A percentile compares a stretch with the other conserved stretches of the same genome.
Conservation (phyloP, 352 stramenopile genomes). For the Pythium graminicola region DNA sequence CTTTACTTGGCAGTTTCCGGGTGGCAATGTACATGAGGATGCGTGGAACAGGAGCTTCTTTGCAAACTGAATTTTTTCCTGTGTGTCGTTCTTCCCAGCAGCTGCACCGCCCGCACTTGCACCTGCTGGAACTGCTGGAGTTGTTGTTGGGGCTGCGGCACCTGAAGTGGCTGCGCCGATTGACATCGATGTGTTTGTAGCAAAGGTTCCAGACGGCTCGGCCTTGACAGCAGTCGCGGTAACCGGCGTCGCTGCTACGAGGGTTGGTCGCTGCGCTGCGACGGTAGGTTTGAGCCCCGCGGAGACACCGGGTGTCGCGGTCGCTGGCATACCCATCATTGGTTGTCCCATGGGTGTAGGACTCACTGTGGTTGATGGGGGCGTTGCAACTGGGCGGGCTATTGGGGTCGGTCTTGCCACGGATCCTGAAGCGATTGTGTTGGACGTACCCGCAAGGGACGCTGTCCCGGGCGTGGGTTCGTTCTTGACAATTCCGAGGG, state of each 20-base stretch:
- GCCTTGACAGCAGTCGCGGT: slow-evolving; percentile 8
- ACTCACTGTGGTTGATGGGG: background rate
- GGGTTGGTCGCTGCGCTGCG: slow-evolving; percentile 25
- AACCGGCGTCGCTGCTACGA: slow-evolving; percentile 12
- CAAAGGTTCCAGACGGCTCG: slow-evolving; percentile 1
- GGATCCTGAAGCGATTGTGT: background rate
- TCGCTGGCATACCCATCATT: background rate
- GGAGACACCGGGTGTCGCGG: background rate
- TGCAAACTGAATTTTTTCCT: slow-evolving; percentile 82
- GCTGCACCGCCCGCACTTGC: slow-evolving; percentile 8
- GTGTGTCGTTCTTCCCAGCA: slow-evolving; percentile 29
- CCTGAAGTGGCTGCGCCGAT: background rate
- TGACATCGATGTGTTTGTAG: background rate
- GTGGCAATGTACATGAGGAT: slow-evolving; percentile 47
- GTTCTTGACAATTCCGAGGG: slow-evolving; percentile 25
- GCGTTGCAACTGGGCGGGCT: background rate
- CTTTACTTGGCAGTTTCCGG: slow-evolving; percentile 73
- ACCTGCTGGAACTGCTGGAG: background rate
- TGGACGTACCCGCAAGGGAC: background rate
- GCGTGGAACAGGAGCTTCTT: slow-evolving; percentile 77
- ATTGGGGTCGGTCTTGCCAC: background rate
- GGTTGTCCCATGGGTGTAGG: slow-evolving; percentile 1
- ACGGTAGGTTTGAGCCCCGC: background rate
- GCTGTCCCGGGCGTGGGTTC: background rate
- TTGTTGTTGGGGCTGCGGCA: too few species aligned